Base-by-base conservation (phyloP, 352 stramenopile genomes). In the Globisporangium spinosum region DNA sequence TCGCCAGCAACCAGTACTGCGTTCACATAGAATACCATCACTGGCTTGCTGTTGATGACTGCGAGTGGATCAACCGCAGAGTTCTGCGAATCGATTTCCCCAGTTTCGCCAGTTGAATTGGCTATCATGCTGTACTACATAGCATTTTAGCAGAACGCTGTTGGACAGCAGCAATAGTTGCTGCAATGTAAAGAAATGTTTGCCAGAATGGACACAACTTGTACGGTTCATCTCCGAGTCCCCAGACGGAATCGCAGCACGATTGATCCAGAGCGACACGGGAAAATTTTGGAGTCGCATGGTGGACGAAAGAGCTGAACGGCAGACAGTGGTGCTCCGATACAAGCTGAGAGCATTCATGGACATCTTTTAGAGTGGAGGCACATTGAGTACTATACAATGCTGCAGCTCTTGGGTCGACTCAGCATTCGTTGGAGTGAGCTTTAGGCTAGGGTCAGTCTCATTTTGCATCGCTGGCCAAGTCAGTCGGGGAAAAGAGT, bases 241-340 rank as follows among this genome's bases (percentile, higher is more conserved):
- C 8, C 55, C 55, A 61, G 29, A 61, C 55, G 55, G 55, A 22
- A 61, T 61, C 20, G 55, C 29, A 4, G 29, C 55, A 61, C 55
- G 29, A 61, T 13, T 45, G 55, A 38, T 61, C 23, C 55, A 61
- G 55, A 40, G 29, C 29, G 9, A 17, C 8, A n/a, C 43, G 17
- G 2, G 17, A n/a, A 61, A 61, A 29, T 61, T 45, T 45, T 23
- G 32, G 32, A 51, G 43, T 51, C 43, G 43, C 43, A 51, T 51
- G 43, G 43, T 22, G 43, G 6, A 51, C n/a, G 38, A 47, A 47
- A 15, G 15, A 49, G 43, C 15, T 49, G 17, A 49, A 49, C 17
- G 15, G 20, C 15, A 49, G 4, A n/a, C 43, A 22, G 17, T 22
- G 43, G 43, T 15, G 17, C 43, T 51, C 43, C 6, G 43, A 51